phyloP scores from a whole-genome alignment of 1,284 basidiomycete species.

The Moesziomyces sp. region DNA sequence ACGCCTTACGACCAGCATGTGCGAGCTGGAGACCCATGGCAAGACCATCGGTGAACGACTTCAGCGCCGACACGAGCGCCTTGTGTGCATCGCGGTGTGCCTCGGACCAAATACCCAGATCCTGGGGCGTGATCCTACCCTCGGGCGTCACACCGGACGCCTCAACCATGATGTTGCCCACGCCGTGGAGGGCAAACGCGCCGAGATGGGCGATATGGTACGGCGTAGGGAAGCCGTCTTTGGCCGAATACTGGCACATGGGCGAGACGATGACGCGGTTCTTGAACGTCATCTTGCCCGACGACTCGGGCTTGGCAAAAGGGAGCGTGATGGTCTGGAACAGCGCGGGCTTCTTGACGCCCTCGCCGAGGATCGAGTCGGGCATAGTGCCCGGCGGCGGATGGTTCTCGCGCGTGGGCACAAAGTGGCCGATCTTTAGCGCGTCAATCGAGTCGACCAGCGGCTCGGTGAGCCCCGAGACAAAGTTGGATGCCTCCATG shows the following conservation, averaged over 20 bases:
- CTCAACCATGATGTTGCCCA: constrained; percentile 61
- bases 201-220: constrained; percentile 65
- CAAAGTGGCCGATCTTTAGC: constrained; percentile 44
- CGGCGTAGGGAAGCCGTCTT: constrained; percentile 59
- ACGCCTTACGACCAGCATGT: constrained; percentile 81
- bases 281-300: constrained; percentile 49
- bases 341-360: constrained; percentile 50
- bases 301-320: constrained; percentile 16
- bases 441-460: constrained; percentile 29
- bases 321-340: constrained; percentile 51
- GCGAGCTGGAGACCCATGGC: constrained; percentile 82
- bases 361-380: constrained; percentile 49
- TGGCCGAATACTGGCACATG: constrained; percentile 64
- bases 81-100: constrained; percentile 77
- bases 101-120: constrained; percentile 79
- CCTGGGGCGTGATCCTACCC: constrained; percentile 79
- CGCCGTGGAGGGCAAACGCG: constrained; percentile 64
- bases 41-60: constrained; percentile 73
- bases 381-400: constrained; percentile 57
- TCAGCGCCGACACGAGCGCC: constrained; percentile 79
- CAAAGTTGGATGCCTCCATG: constrained; percentile 39
- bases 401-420: constrained; percentile 32
- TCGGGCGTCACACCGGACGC: constrained; percentile 75
- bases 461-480: constrained; percentile 38
- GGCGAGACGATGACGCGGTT: constrained; percentile 60